Percentiles rank a stretch among this genome's conserved stretches.
These are phyloP conservation scores for Epicoccum sorghinum DNA, from an alignment of 2,329 filamentous ascomycete genomes.

Conservation along the genomic window DNA sequence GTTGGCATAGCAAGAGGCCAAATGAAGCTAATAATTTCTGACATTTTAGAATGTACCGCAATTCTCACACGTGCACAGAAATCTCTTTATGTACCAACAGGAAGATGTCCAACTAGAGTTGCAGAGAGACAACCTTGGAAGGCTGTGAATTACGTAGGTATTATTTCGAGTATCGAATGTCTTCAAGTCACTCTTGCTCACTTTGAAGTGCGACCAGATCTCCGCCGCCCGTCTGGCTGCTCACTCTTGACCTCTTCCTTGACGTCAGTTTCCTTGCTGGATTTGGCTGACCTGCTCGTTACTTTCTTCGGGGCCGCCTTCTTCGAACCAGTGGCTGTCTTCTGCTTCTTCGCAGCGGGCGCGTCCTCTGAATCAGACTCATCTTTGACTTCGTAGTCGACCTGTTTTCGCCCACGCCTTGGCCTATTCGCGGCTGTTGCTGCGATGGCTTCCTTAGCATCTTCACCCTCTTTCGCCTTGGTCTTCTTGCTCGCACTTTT, in stretches of 20 bases:
- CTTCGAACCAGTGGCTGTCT: constrained; percentile 11
- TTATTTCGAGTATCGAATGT: too few relatives aligned
- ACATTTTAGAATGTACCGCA: too few relatives aligned
- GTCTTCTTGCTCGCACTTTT: constrained; percentile 44
- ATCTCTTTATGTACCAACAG: too few relatives aligned
- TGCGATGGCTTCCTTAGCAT: constrained; percentile 10
- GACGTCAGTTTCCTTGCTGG: constrained; percentile 13
- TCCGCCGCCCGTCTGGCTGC: constrained; percentile 23
- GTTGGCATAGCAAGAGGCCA: too few relatives aligned
- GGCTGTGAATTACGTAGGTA: too few relatives aligned
- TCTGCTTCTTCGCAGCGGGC: constrained; percentile 34
- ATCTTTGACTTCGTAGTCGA: constrained; percentile 23
- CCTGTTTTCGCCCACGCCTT: constrained; percentile 32
- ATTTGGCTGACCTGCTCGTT: constrained; percentile 18
- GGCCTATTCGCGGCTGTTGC: constrained; percentile 8
- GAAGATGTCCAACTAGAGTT: too few relatives aligned
- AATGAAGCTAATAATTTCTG: too few relatives aligned
- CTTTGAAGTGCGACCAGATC: constrained; percentile 32
- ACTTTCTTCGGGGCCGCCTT: constrained; percentile 7
- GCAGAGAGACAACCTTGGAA: too few relatives aligned
- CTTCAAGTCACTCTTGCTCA: background rate
- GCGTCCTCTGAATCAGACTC: constrained; percentile 28
- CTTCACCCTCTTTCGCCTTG: constrained; percentile 19
- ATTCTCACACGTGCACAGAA: too few relatives aligned
- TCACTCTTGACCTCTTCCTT: constrained; percentile 20